phyloP scores from a whole-genome alignment of 2,329 filamentous ascomycete genomes.

The Penicillium sp. region DNA sequence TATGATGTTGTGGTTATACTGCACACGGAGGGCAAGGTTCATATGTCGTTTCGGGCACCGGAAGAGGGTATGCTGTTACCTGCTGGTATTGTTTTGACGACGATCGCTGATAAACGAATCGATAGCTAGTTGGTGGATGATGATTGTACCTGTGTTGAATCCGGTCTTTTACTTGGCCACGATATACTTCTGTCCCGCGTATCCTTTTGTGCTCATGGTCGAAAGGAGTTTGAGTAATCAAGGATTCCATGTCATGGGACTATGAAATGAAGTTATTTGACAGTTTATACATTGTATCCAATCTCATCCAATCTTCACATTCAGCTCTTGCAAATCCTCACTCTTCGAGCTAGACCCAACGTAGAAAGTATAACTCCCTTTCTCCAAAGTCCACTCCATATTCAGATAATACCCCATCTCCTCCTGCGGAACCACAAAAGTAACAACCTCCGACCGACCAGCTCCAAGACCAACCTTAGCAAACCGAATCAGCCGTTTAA shows the following conservation, averaged over 20 bases:
- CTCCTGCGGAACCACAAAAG: not conserved
- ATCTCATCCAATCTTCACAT: not conserved
- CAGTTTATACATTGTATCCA: not conserved
- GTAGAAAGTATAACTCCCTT: not conserved
- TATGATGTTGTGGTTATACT: not conserved
- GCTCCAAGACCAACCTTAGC: not conserved
- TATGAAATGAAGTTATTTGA: not conserved
- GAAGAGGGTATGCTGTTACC: not conserved
- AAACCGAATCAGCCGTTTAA: not conserved
- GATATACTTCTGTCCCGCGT: no score
- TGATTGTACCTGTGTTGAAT: no score
- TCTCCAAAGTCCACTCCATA: not conserved
- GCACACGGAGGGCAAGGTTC: not conserved
- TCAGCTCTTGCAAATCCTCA: not conserved
- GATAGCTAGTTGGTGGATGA: not conserved
- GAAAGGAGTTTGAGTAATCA: no score
- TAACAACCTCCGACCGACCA: not conserved
- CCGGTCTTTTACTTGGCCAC: no score
- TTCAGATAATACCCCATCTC: constrained; percentile 1
- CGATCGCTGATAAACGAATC: not conserved
- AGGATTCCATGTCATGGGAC: no score
- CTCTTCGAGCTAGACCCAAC: not conserved
- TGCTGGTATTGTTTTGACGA: not conserved
- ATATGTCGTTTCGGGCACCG: not conserved
- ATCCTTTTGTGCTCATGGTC: no score